Conservation (phyloP, 805 yeast genomes). For the Zygoascus flipseniorum region DNA sequence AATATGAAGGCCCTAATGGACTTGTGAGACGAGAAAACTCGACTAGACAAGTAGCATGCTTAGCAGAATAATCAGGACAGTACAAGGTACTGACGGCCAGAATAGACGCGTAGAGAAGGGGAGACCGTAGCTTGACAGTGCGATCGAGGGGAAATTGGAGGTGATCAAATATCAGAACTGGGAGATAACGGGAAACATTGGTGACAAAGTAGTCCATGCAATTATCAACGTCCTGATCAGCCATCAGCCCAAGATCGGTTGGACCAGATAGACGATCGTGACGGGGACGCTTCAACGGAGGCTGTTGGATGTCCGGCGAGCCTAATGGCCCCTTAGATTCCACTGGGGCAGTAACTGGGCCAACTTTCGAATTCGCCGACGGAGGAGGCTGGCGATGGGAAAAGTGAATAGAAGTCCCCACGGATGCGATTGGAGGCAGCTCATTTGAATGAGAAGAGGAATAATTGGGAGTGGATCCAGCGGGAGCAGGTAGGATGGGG, state of each 20-base stretch:
- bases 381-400: background rate
- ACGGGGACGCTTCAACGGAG: background rate
- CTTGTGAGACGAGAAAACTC: conserved; percentile 8
- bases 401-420: background rate
- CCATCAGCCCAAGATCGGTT: background rate
- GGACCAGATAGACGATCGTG: background rate
- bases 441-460: background rate
- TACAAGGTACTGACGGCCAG: conserved; percentile 15
- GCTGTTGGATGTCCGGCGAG: background rate
- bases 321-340: background rate
- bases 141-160: conserved; percentile 10
- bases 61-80: conserved; percentile 8
- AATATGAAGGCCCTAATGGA: background rate
- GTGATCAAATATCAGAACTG: conserved; percentile 16
- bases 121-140: conserved; percentile 8
- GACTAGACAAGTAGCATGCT: conserved; percentile 10
- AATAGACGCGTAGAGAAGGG: conserved; percentile 13
- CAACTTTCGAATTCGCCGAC: background rate
- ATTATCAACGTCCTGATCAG: conserved; percentile 6
- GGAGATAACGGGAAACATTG: conserved; percentile 15
- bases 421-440: background rate
- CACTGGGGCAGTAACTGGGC: background rate
- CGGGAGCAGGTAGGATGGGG: background rate
- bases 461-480: background rate
- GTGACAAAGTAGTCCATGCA: conserved; percentile 12